A percentile compares a stretch with the other conserved stretches of the same genome.
Evolutionary conservation across 805 yeast genomes (phyloP).

Genomic region (Saccharomycopsis sp.): DNA sequence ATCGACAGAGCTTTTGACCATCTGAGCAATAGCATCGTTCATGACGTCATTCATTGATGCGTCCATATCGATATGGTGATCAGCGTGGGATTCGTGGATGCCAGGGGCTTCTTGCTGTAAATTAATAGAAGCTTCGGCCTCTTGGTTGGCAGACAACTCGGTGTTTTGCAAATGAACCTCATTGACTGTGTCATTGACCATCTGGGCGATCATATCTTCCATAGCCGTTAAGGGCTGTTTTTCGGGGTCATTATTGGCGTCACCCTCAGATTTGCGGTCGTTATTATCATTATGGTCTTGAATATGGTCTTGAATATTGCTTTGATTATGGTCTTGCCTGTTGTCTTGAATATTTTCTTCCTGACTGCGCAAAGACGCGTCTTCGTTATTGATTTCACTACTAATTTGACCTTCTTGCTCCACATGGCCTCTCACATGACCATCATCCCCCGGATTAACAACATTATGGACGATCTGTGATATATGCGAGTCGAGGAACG

Average conservation of each 20-base stretch:
- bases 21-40: slow-evolving; percentile 7
- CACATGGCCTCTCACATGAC: slow-evolving; percentile 5
- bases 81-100: background rate
- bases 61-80: slow-evolving; percentile 1
- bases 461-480: background rate
- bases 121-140: background rate
- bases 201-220: slow-evolving; percentile 12
- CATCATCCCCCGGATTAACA: background rate
- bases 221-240: background rate
- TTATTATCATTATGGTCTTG: too few species aligned
- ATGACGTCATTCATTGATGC: background rate
- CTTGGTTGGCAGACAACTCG: background rate
- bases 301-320: too few species aligned
- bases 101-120: background rate
- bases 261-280: too few species aligned
- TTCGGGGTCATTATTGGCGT: background rate
- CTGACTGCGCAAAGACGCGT: too few species aligned
- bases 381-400: too few species aligned
- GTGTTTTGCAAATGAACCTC: background rate
- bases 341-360: too few species aligned
- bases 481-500: background rate
- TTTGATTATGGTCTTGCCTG: too few species aligned
- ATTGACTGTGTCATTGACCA: slow-evolving; percentile 15
- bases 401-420: too few species aligned
- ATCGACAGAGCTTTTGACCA: slow-evolving; percentile 8